Conservation (phyloP, 129 eudicot genomes). For the Saposhnikovia divaricata region DNA sequence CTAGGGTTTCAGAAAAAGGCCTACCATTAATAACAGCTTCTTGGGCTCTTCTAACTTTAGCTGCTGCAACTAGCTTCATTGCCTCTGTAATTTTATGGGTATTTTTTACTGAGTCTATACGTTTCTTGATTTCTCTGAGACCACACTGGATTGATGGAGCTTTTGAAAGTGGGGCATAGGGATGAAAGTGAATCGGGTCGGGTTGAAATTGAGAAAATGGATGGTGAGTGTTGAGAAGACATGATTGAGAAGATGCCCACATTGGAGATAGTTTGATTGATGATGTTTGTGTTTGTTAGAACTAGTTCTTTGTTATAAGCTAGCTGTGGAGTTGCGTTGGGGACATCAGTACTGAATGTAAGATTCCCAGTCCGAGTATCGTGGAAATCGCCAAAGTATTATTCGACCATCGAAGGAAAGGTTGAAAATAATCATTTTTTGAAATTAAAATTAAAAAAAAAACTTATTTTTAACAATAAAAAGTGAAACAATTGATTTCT, state of each 20-base stretch:
- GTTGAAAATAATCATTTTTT: too few relatives aligned
- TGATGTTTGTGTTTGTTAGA: too few relatives aligned
- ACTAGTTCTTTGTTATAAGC: too few relatives aligned
- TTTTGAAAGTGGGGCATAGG: conserved; percentile 15
- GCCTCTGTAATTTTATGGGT: conserved; percentile 66
- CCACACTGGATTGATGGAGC: conserved; percentile 31
- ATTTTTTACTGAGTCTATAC: conserved; percentile 48
- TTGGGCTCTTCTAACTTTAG: conserved; percentile 62
- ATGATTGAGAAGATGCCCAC: conserved; percentile 35
- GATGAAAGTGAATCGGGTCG: conserved; percentile 22
- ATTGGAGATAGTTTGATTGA: not conserved
- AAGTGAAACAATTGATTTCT: too few relatives aligned
- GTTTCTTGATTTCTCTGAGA: conserved; percentile 37
- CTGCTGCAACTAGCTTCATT: conserved; percentile 70
- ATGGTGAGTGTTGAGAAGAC: conserved; percentile 12
- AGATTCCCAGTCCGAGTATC: too few relatives aligned
- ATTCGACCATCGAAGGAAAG: too few relatives aligned
- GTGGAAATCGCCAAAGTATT: too few relatives aligned
- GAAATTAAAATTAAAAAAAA: too few relatives aligned
- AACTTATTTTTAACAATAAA: too few relatives aligned
- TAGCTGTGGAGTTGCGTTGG: too few relatives aligned
- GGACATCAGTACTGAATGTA: too few relatives aligned
- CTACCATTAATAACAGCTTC: conserved; percentile 59
- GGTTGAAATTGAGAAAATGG: conserved; percentile 24
- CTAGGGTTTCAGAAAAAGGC: conserved; percentile 58